Evolutionary conservation across 2,329 filamentous ascomycete species (phyloP), one percentile per base, ranked within the genome.

Genomic region (Microdochium bolleyi): DNA sequence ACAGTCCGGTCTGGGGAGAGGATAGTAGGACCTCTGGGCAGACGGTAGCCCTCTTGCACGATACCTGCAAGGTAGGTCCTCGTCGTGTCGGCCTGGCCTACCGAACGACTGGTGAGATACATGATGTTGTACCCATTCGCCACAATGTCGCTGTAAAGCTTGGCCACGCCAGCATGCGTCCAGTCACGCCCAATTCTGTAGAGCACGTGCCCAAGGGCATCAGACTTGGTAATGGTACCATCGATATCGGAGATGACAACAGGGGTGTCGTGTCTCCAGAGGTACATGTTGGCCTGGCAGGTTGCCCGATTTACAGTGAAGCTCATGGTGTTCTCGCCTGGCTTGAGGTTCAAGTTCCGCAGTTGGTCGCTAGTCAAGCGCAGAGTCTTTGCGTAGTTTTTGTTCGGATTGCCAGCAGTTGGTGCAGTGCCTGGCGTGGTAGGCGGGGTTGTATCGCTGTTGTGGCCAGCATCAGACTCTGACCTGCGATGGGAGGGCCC

Each of bases 241-340:
- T 99, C 94, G 63, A 99, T 97, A 68, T 99, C 94, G 1, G 92
- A 97, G 57, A 99, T 96, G 49, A 99, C 92, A 53, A 99, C 92
- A 0, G 94, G 95, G 0, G 88, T 87, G 62, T 95, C 88, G 63
- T 92, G 84, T 59, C 83, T 86, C 95, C 94, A 99, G 55, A 95
- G 81, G 67, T 91, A 99, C 85, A 99, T 95, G 61, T 84, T 88
- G 14, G 92, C 94, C 51, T 84, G 84, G 70, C 94, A 99, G 0
- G 90, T 96, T 5, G 94, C 92, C 57, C 89, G 82, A 68, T 97
- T 97, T 55, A 99, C 94, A 2, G 89, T 97, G 68, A 99, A 99
- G 63, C 89, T 91, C 85, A 99, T 92, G 13, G 83, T 79, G 69
- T 99, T 99, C 53, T 88, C 84, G n/a, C 95, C 94, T 1, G 84